Evolutionary conservation across 1,284 basidiomycete species (phyloP).

Genomic region (Rhodotorula sp.): DNA sequence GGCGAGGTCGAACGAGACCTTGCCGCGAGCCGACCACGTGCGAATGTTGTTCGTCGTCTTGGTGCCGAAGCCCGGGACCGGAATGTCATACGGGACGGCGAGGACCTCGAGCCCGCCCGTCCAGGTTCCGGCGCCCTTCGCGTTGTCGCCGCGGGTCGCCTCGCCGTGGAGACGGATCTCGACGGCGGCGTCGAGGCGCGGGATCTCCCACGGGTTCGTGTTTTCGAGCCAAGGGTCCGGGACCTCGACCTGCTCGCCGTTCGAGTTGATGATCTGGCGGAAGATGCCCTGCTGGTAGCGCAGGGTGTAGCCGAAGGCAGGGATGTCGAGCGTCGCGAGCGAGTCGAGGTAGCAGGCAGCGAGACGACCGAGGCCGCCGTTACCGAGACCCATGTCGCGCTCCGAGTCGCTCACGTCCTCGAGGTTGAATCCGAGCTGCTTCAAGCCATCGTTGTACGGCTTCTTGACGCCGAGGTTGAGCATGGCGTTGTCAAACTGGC

Average conservation of each 20-base stretch:
- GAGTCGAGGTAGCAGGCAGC: slow-evolving; percentile 75
- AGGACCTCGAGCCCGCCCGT: slow-evolving; percentile 84
- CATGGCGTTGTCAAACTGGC: slow-evolving; percentile 72
- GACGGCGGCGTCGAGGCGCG: slow-evolving; percentile 76
- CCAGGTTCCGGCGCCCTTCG: slow-evolving; percentile 68
- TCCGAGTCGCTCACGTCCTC: slow-evolving; percentile 63
- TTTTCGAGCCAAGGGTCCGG: slow-evolving; percentile 54
- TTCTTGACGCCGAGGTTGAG: slow-evolving; percentile 82
- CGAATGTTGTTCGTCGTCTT: slow-evolving; percentile 53
- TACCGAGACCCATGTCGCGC: slow-evolving; percentile 84
- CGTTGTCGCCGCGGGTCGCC: slow-evolving; percentile 67
- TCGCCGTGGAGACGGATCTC: slow-evolving; percentile 78
- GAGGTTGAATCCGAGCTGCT: slow-evolving; percentile 71
- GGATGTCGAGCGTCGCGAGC: slow-evolving; percentile 29
- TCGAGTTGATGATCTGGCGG: slow-evolving; percentile 83
- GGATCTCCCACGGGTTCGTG: slow-evolving; percentile 68
- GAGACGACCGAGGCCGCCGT: slow-evolving; percentile 61
- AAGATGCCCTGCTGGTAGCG: slow-evolving; percentile 60
- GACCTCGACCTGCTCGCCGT: slow-evolving; percentile 65
- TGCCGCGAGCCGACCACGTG: slow-evolving; percentile 80
- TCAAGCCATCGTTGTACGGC: slow-evolving; percentile 66
- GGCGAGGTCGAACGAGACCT: slow-evolving; percentile 87
- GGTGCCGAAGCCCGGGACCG: slow-evolving; percentile 71
- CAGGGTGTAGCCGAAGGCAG: slow-evolving; percentile 22
- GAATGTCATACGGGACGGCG: slow-evolving; percentile 72